Evolutionary conservation across 139 green algal genomes (phyloP), one percentile per base, ranked within the genome.

Genomic region (Coelastrella sp.): DNA sequence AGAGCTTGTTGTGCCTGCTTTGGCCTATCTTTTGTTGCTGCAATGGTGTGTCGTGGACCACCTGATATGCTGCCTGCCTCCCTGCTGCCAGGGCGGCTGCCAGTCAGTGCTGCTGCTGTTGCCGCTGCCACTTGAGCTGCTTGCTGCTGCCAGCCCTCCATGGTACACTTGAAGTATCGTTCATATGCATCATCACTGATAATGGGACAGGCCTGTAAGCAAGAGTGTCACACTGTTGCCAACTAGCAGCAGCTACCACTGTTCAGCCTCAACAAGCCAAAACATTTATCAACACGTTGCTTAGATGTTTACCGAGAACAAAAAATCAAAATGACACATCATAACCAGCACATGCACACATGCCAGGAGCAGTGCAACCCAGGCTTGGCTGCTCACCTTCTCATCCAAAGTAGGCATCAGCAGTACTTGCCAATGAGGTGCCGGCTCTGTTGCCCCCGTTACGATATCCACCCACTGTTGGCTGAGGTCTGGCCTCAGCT

Each of bases 141-240:
- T 45, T 83, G n/a, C 35, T 86, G 78, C 87, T 86, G 80, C 81
- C 90, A 94, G n/a, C 74, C 64, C 2, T 94, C 90, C 35, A 87
- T 67, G 64, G 88, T 71, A 9, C 53, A 45, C 51, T 85, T 79
- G 62, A 91, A 88, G 90, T 92, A 87, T 23, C 84, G 84, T 50
- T 87, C 41, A 41, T 84, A 87, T 4, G 82, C 76, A 32, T 91
- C 87, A 63, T 94, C 90, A 8, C 77, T 35, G 0, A 79, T 34
- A 23, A 94, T 64, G 0, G 88, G 84, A 59, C 87, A 91, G 5
- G 48, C 35, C 79, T 85, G 79, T 11, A 45, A 15, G 25, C 34
- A 53, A 50, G 21, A n/a, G n/a, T n/a, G n/a, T n/a, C n/a, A n/a
- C n/a, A n/a, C n/a, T n/a, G n/a, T n/a, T n/a, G n/a, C n/a, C n/a